Evolutionary conservation across 1,284 basidiomycete genomes (phyloP).

Genomic region (Boletus semigastroideus): DNA sequence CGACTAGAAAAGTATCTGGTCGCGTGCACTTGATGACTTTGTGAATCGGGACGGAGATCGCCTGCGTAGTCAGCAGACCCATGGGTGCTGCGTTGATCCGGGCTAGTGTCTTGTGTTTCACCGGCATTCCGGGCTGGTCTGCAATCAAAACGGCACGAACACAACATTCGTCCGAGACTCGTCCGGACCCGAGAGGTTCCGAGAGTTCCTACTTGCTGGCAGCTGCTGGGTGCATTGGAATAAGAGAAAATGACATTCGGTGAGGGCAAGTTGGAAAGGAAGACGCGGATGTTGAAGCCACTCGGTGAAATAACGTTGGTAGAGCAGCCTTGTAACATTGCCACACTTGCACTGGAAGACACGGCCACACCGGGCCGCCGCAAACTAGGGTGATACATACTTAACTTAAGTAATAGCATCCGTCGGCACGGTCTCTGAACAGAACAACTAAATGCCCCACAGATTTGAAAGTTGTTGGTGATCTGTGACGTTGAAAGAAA

Average conservation of each 20-base stretch:
- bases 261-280: background rate
- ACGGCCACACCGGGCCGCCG: conserved; percentile 10
- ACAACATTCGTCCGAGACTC: background rate
- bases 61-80: background rate
- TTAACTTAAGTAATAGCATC: background rate
- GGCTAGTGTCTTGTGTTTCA: background rate
- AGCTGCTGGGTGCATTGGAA: conserved; percentile 1
- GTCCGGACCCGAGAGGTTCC: background rate
- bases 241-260: background rate
- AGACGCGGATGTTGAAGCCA: background rate
- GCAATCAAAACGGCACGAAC: conserved; percentile 1
- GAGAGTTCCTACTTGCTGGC: background rate
- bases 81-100: background rate
- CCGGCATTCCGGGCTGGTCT: background rate
- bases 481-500: conserved; percentile 3
- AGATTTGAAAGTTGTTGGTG: background rate
- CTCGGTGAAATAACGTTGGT: background rate
- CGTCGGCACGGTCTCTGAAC: background rate
- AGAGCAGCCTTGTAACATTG: conserved; percentile 2
- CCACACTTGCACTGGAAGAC: conserved; percentile 12
- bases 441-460: background rate
- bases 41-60: conserved; percentile 2
- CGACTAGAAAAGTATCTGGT: too few relatives aligned
- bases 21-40: background rate
- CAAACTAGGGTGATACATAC: background rate